Evolutionary conservation across 768 basidiomycete species (phyloP), one percentile per base, ranked within the genome.

Genomic region (Auriscalpium microsporum): DNA sequence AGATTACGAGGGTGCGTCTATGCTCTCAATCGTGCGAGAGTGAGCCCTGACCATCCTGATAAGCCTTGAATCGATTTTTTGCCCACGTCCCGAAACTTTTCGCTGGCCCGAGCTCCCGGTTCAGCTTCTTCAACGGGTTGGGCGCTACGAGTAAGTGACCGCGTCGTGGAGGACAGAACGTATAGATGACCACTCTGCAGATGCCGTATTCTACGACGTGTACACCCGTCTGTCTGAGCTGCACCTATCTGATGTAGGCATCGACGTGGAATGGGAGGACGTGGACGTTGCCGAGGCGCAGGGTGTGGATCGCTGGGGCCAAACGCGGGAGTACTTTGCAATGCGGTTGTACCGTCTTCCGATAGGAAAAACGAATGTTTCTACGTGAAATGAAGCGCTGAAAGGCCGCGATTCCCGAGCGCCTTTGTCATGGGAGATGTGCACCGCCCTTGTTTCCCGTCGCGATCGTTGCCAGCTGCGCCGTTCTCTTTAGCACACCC

Each of bases 121-220:
- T 94, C 67, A 87, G 92, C 57, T 99, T 98, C 72, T 99, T 98
- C 78, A 92, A 99, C 65, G 96, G 96, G 11, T 79, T 99, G 9
- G 96, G 91, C 14, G 95, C 94, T 34, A 97, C 93, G 8, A 93
- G 91, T 88, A 65, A 67, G 86, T 58, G 1, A 23, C 23, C 4
- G 28, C 28, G 28, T 28, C 28, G 5, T 4, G 5, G 28, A 28
- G 28, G 28, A 28, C 28, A 5, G 28, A 28, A 28, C 28, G 28
- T 2, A 28, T 28, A 28, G 28, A 28, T 28, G 28, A 28, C 28
- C 28, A 28, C 5, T 38, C 2, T 14, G 11, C 64, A 95, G 93
- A 94, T 72, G 76, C 84, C 0, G 73, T 86, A 8, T 93, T 94
- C 65, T 93, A 96, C 68, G 92, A 96, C 63, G 89, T 97, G 8